Evolutionary conservation across 805 yeast species (phyloP).

Genomic region (Yamadazyma akitaensis): DNA sequence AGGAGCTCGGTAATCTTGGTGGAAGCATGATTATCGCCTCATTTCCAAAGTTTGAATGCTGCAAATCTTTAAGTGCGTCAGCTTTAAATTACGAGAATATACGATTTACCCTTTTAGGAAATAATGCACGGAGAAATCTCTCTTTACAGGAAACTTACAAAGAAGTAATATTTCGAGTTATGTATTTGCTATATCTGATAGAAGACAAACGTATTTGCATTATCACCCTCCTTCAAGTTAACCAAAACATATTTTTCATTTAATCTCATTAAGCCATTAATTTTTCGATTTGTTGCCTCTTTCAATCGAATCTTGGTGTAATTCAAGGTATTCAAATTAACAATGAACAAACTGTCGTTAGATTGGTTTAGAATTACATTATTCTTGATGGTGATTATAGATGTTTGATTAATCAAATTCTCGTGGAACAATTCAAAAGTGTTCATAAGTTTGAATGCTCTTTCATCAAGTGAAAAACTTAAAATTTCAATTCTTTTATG

Average conservation of each 20-base stretch:
- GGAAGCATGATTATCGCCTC: too few relatives aligned
- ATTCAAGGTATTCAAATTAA: slow-evolving; percentile 10
- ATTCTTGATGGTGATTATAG: slow-evolving; percentile 10
- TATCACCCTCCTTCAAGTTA: slow-evolving; percentile 11
- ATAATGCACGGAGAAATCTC: background rate
- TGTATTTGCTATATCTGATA: slow-evolving; percentile 9
- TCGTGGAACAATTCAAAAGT: slow-evolving; percentile 10
- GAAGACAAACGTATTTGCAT: slow-evolving; percentile 11
- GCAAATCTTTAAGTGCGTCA: background rate
- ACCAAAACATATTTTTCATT: slow-evolving; percentile 10
- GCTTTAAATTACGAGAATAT: background rate
- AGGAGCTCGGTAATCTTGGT: too few relatives aligned
- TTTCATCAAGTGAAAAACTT: background rate
- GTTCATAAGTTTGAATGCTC: slow-evolving; percentile 5
- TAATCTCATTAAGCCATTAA: slow-evolving; percentile 13
- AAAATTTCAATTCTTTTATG: slow-evolving; percentile 8
- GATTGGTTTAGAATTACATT: slow-evolving; percentile 12
- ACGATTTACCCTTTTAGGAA: background rate
- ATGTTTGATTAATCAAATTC: slow-evolving; percentile 12
- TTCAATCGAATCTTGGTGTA: background rate
- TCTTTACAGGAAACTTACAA: background rate
- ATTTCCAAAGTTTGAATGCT: background rate
- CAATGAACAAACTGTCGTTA: slow-evolving; percentile 9
- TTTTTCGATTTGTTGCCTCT: slow-evolving; percentile 8
- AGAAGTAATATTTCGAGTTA: background rate